Percentiles rank a stretch among this genome's conserved stretches.
phyloP scores from a whole-genome alignment of 2,329 filamentous ascomycete genomes.

The Cladosporium oxysporum region DNA sequence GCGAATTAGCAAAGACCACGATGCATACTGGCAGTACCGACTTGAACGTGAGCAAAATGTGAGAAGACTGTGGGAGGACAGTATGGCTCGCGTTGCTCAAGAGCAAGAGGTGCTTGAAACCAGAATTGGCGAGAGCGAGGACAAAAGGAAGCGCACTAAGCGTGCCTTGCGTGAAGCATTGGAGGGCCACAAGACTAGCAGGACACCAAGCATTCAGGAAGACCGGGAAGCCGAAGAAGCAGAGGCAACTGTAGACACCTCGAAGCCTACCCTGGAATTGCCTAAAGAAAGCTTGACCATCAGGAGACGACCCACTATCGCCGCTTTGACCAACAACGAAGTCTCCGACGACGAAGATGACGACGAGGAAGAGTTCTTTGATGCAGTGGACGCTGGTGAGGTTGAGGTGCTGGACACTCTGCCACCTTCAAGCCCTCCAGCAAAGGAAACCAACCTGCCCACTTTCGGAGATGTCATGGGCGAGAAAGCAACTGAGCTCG shows the following conservation, averaged over 20 bases:
- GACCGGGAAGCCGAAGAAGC: slow-evolving; percentile 14
- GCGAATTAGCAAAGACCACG: slow-evolving; percentile 89
- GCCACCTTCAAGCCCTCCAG: slow-evolving; percentile 45
- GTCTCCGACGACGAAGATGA: slow-evolving; percentile 81
- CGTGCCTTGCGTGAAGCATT: slow-evolving; percentile 83
- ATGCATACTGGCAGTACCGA: slow-evolving; percentile 95
- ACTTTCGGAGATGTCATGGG: slow-evolving; percentile 27
- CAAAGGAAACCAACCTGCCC: slow-evolving; percentile 13
- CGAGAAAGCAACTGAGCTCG: slow-evolving; percentile 23
- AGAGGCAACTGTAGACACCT: slow-evolving; percentile 6
- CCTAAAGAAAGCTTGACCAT: slow-evolving; percentile 23
- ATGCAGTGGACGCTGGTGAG: slow-evolving; percentile 90
- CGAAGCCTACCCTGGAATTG: slow-evolving; percentile 27
- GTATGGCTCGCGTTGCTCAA: slow-evolving; percentile 93
- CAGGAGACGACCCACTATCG: slow-evolving; percentile 66
- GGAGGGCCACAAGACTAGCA: slow-evolving; percentile 47
- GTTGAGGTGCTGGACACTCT: slow-evolving; percentile 75
- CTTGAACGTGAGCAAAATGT: slow-evolving; percentile 89
- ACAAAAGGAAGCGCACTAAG: slow-evolving; percentile 87
- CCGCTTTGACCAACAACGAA: slow-evolving; percentile 64
- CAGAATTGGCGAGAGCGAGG: slow-evolving; percentile 83
- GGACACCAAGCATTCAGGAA: slow-evolving; percentile 16
- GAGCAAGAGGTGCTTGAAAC: slow-evolving; percentile 92
- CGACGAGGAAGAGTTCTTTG: slow-evolving; percentile 92
- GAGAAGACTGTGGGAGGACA: slow-evolving; percentile 97